Base-by-base conservation (phyloP, 805 yeast genomes). In the Ogataea polymorpha region DNA sequence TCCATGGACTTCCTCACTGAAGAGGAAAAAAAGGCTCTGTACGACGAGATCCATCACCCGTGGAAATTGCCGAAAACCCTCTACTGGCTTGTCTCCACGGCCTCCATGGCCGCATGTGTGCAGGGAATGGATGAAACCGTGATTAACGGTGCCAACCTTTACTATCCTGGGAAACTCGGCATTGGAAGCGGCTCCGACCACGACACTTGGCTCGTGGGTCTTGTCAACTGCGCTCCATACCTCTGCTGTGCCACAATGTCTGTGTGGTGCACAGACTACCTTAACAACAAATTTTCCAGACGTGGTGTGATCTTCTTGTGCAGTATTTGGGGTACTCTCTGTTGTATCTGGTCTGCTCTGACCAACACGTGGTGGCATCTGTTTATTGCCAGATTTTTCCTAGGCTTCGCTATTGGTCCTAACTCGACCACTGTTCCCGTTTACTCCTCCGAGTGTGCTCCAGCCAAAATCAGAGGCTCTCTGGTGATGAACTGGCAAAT, bases 71-170 rank as follows among this genome's bases (percentile, higher is more conserved):
- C 66, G 27, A 50, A 54, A 11, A 76, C 70, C 38, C 63, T 82
- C 53, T 59, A 75, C 46, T 77, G 67, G 44, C 74, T 82, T 38
- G 77, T 82, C 37, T 73, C 79, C 12, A 72, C 81, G 46, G 79
- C 83, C 15, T 81, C 88, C 2, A 72, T 82, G 77, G 83, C 85
- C 36, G 90, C 89, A 12, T 85, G 86, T 24, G 83, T 82, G 27
- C 88, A 82, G 59, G 89, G 90, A 61, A 82, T 83, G 81, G 89
- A 82, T 62, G 87, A 82, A 59, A 69, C 86, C 7, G 87, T 83
- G 21, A 76, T 82, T 46, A 82, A 81, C 52, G 90, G 90, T 53
- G 89, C 89, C 10, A 69, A 75, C 37, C 61, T 82, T 39, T 78
- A 74, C 56, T 82, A 78, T 58, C 85, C 86, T 2, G 38, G 48